Conservation (phyloP, 2,329 filamentous ascomycete genomes). For the Pestalotiopsis fici region DNA sequence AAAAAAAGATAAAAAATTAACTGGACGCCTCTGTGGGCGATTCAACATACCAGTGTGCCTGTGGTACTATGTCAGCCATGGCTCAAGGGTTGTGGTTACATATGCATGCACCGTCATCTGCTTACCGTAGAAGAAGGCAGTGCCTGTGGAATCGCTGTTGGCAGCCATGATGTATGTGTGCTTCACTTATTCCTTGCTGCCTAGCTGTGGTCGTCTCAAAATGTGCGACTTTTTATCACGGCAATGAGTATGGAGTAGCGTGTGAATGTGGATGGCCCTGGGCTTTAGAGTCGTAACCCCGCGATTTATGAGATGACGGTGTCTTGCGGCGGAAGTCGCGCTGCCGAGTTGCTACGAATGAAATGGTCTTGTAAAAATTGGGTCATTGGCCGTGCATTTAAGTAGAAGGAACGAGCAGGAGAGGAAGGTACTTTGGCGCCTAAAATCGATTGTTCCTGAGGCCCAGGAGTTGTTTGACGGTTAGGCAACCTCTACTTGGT, state of each 20-base stretch:
- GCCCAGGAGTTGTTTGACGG: no score
- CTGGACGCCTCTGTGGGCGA: not conserved
- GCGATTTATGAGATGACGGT: not conserved
- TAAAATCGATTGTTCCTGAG: no score
- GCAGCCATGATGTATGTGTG: slow-evolving; percentile 11
- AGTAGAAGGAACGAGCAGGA: no score
- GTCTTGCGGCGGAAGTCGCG: not conserved
- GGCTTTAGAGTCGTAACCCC: not conserved
- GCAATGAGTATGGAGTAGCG: not conserved
- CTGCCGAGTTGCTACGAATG: not conserved
- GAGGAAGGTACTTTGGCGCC: no score
- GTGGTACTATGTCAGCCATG: slow-evolving; percentile 20
- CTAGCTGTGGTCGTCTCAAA: not conserved
- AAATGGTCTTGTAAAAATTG: not conserved
- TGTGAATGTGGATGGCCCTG: not conserved
- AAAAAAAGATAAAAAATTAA: no score
- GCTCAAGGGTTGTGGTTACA: not conserved
- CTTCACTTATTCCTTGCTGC: not conserved
- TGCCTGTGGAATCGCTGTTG: slow-evolving; percentile 23
- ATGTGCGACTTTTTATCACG: not conserved
- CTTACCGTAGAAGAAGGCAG: slow-evolving; percentile 61
- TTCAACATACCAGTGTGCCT: slow-evolving; percentile 39
- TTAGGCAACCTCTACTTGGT: no score
- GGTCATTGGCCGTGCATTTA: not conserved
- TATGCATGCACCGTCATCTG: not conserved